phyloP scores from a whole-genome alignment of 176 grass and related monocot genomes.

The Leersia perrieri region DNA sequence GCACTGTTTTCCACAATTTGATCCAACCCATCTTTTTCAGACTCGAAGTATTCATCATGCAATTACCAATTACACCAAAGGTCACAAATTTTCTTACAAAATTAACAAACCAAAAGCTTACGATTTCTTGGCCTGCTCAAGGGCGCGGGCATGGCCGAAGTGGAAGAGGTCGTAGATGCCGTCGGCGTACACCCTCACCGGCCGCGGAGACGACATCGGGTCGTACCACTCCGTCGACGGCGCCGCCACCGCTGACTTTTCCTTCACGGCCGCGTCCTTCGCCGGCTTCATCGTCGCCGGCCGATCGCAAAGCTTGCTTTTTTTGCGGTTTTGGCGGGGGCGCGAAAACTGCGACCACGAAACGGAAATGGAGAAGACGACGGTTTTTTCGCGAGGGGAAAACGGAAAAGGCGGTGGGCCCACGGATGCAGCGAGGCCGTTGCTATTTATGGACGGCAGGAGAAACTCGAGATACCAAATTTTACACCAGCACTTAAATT shows the following conservation, averaged over 20 bases:
- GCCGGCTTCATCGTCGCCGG: slow-evolving; percentile 23
- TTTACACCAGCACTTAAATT: too few species aligned
- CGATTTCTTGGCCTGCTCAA: slow-evolving; percentile 77
- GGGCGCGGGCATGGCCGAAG: slow-evolving; percentile 69
- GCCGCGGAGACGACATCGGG: slow-evolving; percentile 31
- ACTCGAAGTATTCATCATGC: too few species aligned
- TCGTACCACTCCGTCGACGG: slow-evolving; percentile 53
- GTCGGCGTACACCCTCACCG: slow-evolving; percentile 59
- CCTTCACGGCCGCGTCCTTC: slow-evolving; percentile 1
- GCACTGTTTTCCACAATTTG: too few species aligned
- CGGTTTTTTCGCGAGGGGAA: background rate
- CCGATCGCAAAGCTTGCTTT: background rate
- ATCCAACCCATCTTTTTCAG: too few species aligned
- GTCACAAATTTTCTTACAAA: too few species aligned
- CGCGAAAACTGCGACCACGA: slow-evolving; percentile 29
- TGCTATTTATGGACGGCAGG: slow-evolving; percentile 16
- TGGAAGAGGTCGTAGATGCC: slow-evolving; percentile 77
- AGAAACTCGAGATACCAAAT: too few species aligned
- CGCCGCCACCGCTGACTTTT: background rate
- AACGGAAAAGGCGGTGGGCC: background rate
- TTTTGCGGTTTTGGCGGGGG: background rate
- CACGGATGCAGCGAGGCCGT: slow-evolving; percentile 16
- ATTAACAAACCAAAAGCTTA: too few species aligned
- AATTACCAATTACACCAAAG: too few species aligned
- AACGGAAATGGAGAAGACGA: background rate